Base-by-base conservation (phyloP, 139 green algal species). In the Pseudopediastrum boryanum region DNA sequence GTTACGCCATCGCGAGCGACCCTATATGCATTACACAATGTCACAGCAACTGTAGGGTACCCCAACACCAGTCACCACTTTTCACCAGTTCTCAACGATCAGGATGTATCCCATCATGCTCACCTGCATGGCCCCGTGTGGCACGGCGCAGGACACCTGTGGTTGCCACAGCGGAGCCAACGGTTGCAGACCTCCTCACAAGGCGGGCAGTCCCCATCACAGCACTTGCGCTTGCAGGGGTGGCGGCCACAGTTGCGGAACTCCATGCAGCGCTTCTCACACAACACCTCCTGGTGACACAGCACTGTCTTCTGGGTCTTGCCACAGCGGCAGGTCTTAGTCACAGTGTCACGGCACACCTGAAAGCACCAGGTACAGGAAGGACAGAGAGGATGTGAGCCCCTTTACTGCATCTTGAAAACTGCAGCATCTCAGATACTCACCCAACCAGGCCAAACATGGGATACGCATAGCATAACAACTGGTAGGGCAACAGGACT, bases 141-240 rank as follows among this genome's bases (percentile, higher is more conserved):
- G 81, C 90, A 96, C 12, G 90, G 83, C 25, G 90, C 86, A 2
- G 86, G 89, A 81, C 90, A 95, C 54, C 86, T 88, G 89, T 97
- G 93, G 84, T 96, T 96, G 46, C 93, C 84, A 62, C 93, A 97
- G 36, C 83, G 81, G 56, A 97, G 83, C 78, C 85, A 81, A 13
- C 83, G 75, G 10, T 84, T 85, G 73, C 94, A 97, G 27, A 89
- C 80, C 81, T 97, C 89, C 54, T 97, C 86, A 79, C 94, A 97
- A 33, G 93, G 90, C 3, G 91, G 92, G 82, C 92, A 96, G 78
- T 84, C 69, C 44, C 93, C 93, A 42, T 92, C 85, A 80, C 94
- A 97, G 90, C 94, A 97, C 78, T 35, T 21, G 23, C 61, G 29
- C 23, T 92, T 93, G 86, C 94, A 97, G 4, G 78, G 72, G 72